Base-by-base conservation (phyloP, 352 stramenopile genomes). In the Pythium sp. region DNA sequence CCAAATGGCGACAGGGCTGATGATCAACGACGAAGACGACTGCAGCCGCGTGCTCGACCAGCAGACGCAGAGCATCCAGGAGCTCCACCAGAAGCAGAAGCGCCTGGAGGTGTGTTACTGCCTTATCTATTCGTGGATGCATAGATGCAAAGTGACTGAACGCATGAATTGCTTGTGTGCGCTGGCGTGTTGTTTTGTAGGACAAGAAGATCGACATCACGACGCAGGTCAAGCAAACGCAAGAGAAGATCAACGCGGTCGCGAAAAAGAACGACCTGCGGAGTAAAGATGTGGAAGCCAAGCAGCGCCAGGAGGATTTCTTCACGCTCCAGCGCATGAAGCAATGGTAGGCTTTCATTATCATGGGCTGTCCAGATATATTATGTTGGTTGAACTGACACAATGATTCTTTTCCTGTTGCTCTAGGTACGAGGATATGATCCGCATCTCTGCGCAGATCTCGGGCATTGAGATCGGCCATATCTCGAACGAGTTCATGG, bases 11-110 rank as follows among this genome's bases (percentile, higher is more conserved):
- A 92, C 82, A 6, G 72, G 74, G 6, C 71, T 90, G 41, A 82
- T 90, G 78, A 80, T 94, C 72, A 92, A 89, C 59, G 84, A 91
- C 68, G 86, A 94, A 60, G 81, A 91, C n/a, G 86, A 94, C 69
- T 92, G 86, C 65, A 73, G 63, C 20, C 82, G 84, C 20, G 77
- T 92, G n/a, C 69, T 94, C 20, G 82, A 91, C 55, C 74, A 79
- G 43, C 86, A 94, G 70, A 92, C 84, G 5, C 77, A 86, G 43
- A 80, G 71, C 51, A 92, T 94, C 65, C 84, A 91, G 56, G 80
- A 90, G 54, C 79, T 94, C 51, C 78, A 87, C 57, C 72, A 92
- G 46, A 80, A 82, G 57, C 82, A 92, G 62, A 87, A 90, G 61
- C 53, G 79, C 9, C 68, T 92, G 1, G 82, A 92, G 75, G 80